Conservation (phyloP, 75 land plant species). For the Chamaecyparis obtusa region DNA sequence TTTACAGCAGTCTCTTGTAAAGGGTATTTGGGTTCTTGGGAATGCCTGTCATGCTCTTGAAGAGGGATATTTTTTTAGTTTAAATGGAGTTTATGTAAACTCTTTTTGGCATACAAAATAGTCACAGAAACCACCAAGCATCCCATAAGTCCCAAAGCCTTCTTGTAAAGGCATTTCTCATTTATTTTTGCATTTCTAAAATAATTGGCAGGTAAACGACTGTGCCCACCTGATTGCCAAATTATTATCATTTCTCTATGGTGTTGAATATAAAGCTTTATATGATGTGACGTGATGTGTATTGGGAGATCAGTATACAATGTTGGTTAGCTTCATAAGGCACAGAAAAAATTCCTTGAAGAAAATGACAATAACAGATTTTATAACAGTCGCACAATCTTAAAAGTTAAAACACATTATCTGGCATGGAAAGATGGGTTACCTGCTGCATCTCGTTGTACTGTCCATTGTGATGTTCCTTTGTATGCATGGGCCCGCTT, state of each 20-base stretch:
- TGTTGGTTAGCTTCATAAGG: not conserved
- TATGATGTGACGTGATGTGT: not conserved
- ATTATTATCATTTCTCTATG: not conserved
- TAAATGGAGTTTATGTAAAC: not conserved
- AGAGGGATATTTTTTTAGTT: not conserved
- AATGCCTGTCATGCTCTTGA: not conserved
- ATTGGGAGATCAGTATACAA: not conserved
- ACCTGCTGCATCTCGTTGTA: conserved; percentile 23
- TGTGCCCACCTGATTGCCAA: not conserved
- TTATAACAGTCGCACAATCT: not conserved
- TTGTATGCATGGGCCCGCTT: conserved; percentile 2
- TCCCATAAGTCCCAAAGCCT: not conserved
- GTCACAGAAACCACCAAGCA: not conserved
- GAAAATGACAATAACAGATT: not conserved
- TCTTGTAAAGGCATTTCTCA: not conserved
- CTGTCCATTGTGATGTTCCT: conserved; percentile 25
- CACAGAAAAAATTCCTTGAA: not conserved
- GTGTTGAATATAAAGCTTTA: not conserved
- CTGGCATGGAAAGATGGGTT: not conserved
- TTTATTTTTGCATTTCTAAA: not conserved
- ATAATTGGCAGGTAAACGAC: not conserved
- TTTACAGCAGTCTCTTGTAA: not conserved
- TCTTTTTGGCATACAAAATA: not conserved
- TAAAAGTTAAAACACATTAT: not conserved
- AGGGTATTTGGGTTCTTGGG: not conserved